These are phyloP conservation scores for Fraxinus albicans DNA, from an alignment of 305 asterid genomes.

Conservation along the genomic window DNA sequence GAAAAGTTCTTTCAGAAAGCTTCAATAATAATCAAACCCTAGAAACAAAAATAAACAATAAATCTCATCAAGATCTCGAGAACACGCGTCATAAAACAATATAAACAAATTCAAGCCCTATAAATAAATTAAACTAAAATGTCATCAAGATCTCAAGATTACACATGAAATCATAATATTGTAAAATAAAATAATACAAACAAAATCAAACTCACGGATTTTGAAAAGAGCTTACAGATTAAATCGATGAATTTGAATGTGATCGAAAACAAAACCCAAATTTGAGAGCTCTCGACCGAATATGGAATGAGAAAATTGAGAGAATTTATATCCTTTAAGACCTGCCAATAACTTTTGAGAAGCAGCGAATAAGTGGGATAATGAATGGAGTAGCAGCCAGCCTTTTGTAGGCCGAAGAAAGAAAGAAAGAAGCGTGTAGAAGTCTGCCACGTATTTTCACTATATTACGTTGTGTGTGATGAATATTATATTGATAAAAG, in stretches of 20 bases:
- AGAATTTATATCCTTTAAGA: no score
- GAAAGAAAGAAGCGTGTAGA: not conserved
- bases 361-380: conserved; percentile 20
- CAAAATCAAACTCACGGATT: not conserved
- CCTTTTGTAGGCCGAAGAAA: conserved; percentile 17
- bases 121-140: not conserved
- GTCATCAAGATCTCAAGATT: not conserved
- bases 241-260: not conserved
- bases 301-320: not conserved
- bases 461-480: no score
- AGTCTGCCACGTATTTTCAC: conserved; percentile 21
- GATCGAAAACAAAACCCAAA: conserved; percentile 13
- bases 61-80: not conserved
- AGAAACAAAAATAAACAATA: not conserved
- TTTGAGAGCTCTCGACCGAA: conserved; percentile 25
- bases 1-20: conserved; percentile 16
- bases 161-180: not conserved
- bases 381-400: not conserved
- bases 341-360: no score
- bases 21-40: conserved; percentile 29
- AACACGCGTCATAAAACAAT: not conserved
- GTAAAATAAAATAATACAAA: not conserved
- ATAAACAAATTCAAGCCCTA: not conserved
- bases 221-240: conserved; percentile 18
- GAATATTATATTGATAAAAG: no score